Conservation (phyloP, 176 grass and related monocot genomes). For the Oryza officinalis region DNA sequence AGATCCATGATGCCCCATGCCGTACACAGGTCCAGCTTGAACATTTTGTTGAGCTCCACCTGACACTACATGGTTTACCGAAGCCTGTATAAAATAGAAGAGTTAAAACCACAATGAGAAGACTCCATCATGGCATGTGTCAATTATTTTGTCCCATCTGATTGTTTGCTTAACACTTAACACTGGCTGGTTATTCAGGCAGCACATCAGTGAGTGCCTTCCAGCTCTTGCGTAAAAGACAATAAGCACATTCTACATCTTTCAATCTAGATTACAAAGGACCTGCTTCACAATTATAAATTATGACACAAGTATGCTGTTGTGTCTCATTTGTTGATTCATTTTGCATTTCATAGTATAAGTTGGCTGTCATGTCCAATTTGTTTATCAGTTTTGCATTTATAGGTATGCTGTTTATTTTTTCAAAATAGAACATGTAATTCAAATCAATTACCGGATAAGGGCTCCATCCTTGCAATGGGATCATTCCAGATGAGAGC, state of each 20-base stretch:
- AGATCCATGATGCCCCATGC: constrained; percentile 65
- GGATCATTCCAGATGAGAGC: constrained; percentile 76
- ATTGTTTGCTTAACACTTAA: constrained; percentile 21
- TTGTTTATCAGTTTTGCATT: constrained; percentile 23
- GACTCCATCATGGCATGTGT: neutral
- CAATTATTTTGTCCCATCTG: neutral
- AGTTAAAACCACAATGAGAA: neutral
- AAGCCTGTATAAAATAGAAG: constrained; percentile 49
- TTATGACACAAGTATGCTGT: neutral
- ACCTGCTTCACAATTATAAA: constrained; percentile 21
- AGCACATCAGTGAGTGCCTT: constrained; percentile 7
- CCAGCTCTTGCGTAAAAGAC: constrained; percentile 20
- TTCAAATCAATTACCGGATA: constrained; percentile 63
- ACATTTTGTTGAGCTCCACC: constrained; percentile 58
- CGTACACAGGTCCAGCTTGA: constrained; percentile 66
- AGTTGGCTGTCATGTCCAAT: neutral
- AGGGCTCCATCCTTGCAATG: constrained; percentile 86
- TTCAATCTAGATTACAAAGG: constrained; percentile 18
- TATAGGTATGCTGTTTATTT: neutral
- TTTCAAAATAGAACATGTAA: constrained; percentile 18
- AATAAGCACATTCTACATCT: constrained; percentile 17
- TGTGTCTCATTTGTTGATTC: constrained; percentile 17
- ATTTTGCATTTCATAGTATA: constrained; percentile 3
- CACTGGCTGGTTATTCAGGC: neutral
- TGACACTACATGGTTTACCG: constrained; percentile 57